A percentile compares a stretch with the other conserved stretches of the same genome.
These are phyloP conservation scores for Arthrobotrys conoides DNA, from an alignment of 2,329 filamentous ascomycete genomes.

Conservation along the genomic window DNA sequence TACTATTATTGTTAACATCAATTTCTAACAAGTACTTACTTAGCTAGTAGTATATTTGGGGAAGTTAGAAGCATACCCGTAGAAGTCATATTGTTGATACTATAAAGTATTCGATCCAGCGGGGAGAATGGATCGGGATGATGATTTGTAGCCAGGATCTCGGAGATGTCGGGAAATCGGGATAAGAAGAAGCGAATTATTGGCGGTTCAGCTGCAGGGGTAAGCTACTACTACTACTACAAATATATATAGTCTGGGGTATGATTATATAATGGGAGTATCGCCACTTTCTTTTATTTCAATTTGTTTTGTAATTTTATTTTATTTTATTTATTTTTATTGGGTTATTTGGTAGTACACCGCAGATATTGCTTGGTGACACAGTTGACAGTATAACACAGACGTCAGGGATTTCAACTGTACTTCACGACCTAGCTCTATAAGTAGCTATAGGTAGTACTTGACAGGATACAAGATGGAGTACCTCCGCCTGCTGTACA, in stretches of 20 bases:
- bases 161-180: constrained; percentile 48
- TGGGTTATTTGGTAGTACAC: too few relatives aligned
- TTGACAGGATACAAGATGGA: constrained; percentile 5
- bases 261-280: not conserved
- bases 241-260: too few relatives aligned
- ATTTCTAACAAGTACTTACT: too few relatives aligned
- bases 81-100: too few relatives aligned
- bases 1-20: not conserved
- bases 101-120: constrained; percentile 21
- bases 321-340: too few relatives aligned
- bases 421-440: too few relatives aligned
- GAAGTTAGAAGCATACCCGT: not conserved
- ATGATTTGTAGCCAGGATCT: constrained; percentile 13
- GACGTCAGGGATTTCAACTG: too few relatives aligned
- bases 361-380: too few relatives aligned
- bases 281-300: not conserved
- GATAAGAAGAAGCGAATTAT: not conserved
- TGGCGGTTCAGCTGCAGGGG: constrained; percentile 2
- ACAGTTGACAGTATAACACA: too few relatives aligned
- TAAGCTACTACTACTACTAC: too few relatives aligned
- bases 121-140: not conserved
- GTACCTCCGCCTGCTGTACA: constrained; percentile 26
- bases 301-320: too few relatives aligned
- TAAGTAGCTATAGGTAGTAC: not conserved
- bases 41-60: too few relatives aligned